These are phyloP conservation scores for Solanum lignicaule DNA, from an alignment of 257 asterid genomes.

Conservation along the genomic window DNA sequence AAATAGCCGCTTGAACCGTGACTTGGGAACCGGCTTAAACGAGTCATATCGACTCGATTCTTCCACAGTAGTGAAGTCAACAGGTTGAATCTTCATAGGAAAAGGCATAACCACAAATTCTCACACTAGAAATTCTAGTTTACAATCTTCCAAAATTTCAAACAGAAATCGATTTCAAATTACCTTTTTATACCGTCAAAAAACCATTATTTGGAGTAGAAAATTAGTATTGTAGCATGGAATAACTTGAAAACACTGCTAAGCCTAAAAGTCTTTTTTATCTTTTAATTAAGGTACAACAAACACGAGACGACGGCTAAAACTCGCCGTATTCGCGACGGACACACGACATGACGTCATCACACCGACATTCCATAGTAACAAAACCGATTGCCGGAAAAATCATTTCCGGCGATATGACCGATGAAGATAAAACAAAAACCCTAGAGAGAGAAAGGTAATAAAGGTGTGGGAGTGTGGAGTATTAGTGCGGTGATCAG, in stretches of 20 bases:
- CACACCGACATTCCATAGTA: constrained; percentile 11
- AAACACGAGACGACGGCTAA: constrained; percentile 2
- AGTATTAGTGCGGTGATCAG: background rate
- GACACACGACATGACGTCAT: constrained; percentile 18
- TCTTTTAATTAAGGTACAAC: constrained; percentile 35
- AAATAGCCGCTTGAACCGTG: constrained; percentile 71
- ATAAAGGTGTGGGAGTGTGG: background rate
- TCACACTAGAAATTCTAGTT: background rate
- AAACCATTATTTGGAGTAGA: background rate
- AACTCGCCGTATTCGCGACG: background rate
- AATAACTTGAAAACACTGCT: constrained; percentile 40
- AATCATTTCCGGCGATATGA: constrained; percentile 13
- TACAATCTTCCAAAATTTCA: background rate
- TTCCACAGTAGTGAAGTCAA: constrained; percentile 36
- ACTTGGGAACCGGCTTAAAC: constrained; percentile 43
- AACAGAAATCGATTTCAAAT: constrained; percentile 6
- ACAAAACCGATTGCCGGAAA: constrained; percentile 20
- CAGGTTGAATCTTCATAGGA: constrained; percentile 76
- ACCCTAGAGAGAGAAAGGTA: background rate
- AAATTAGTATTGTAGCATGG: constrained; percentile 22
- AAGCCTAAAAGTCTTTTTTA: constrained; percentile 6
- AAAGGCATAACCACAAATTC: constrained; percentile 21
- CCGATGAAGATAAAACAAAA: background rate
- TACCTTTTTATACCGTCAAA: constrained; percentile 15
- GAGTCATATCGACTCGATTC: constrained; percentile 34